Evolutionary conservation across 441 rosid genomes (phyloP).

Genomic region (Brassica balearica): DNA sequence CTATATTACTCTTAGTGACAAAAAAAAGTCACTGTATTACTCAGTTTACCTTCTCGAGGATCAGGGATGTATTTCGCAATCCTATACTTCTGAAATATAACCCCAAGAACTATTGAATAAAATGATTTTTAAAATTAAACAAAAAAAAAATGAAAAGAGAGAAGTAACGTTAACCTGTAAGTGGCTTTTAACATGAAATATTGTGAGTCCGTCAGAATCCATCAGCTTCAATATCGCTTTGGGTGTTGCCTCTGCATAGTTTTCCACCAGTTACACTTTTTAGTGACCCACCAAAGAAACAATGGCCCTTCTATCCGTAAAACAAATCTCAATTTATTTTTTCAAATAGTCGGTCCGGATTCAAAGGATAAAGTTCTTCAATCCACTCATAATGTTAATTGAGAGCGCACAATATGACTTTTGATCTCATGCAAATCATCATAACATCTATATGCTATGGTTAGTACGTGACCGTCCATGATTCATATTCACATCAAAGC

Average conservation of each 20-base stretch:
- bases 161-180: conserved; percentile 63
- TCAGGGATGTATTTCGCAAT: conserved; percentile 76
- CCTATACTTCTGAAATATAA: conserved; percentile 71
- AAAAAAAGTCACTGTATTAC: not conserved
- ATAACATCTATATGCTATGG: conserved; percentile 2
- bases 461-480: conserved; percentile 2
- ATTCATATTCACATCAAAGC: conserved; percentile 21
- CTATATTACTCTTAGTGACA: not conserved
- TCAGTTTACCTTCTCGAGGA: conserved; percentile 59
- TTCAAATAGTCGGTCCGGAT: not conserved
- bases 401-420: conserved; percentile 11
- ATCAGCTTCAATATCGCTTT: conserved; percentile 90
- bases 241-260: conserved; percentile 79
- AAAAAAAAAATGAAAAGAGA: not conserved
- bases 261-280: conserved; percentile 34
- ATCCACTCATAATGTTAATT: conserved; percentile 4
- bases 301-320: not conserved
- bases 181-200: conserved; percentile 96
- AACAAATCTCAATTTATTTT: not conserved
- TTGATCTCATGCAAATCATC: conserved; percentile 21
- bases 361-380: conserved; percentile 5
- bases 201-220: conserved; percentile 85
- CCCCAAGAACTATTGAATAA: conserved; percentile 14
- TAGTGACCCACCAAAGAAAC: conserved; percentile 25
- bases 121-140: not conserved